Evolutionary conservation across 2,329 filamentous ascomycete genomes (phyloP).

Genomic region (Aureobasidium leucospermi): DNA sequence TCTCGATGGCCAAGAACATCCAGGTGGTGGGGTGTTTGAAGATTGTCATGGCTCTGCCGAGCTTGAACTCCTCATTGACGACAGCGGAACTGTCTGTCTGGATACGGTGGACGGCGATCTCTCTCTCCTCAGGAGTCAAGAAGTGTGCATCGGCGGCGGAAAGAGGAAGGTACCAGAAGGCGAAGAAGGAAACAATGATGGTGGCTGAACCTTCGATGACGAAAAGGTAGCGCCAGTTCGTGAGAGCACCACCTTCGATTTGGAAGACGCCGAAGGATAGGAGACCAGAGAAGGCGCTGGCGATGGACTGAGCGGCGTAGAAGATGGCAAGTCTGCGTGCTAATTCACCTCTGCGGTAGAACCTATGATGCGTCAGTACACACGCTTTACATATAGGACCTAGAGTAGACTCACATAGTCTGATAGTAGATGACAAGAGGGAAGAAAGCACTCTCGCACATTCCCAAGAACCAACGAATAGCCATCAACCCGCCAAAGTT

Average conservation of each 20-base stretch:
- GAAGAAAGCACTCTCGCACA: slow-evolving; percentile 59
- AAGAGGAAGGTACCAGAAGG: slow-evolving; percentile 61
- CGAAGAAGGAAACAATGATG: slow-evolving; percentile 52
- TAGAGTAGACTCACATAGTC: slow-evolving; percentile 25
- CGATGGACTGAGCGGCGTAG: slow-evolving; percentile 69
- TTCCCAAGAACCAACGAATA: slow-evolving; percentile 61
- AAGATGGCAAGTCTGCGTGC: slow-evolving; percentile 64
- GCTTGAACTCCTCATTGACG: slow-evolving; percentile 49
- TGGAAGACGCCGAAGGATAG: slow-evolving; percentile 56
- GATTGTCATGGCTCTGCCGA: slow-evolving; percentile 46
- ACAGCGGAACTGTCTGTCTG: slow-evolving; percentile 65
- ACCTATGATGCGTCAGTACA: slow-evolving; percentile 32
- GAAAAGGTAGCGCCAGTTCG: slow-evolving; percentile 59
- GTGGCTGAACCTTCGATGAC: slow-evolving; percentile 54
- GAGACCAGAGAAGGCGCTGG: slow-evolving; percentile 57
- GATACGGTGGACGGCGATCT: slow-evolving; percentile 64
- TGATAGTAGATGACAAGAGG: slow-evolving; percentile 59
- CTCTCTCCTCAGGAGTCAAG: slow-evolving; percentile 57
- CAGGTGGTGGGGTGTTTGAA: slow-evolving; percentile 49
- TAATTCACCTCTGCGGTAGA: slow-evolving; percentile 65
- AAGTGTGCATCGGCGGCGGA: slow-evolving; percentile 59
- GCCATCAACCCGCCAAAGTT: slow-evolving; percentile 62
- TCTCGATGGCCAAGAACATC: slow-evolving; percentile 49
- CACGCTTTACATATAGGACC: not conserved
- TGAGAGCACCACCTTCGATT: slow-evolving; percentile 43